Evolutionary conservation across 108 stramenopile genomes (phyloP), one percentile per base, ranked within the genome.

Genomic region (Skeletonema marinoi): DNA sequence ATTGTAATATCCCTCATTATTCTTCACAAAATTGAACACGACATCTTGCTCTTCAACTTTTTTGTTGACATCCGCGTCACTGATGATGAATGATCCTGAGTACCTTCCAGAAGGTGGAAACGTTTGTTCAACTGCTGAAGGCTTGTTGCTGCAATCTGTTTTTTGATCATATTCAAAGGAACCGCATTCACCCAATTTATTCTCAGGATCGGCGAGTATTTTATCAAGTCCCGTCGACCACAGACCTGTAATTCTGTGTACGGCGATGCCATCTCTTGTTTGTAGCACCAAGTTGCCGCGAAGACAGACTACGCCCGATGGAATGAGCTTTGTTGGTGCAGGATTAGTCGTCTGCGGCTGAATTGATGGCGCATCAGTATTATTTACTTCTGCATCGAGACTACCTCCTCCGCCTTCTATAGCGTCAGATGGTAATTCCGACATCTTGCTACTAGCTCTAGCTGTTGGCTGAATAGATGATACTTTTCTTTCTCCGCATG

Each of bases 191-290:
- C 88, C 91, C 10, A 59, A 46, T 17, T 29, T 69, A 63, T 91
- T 92, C 50, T 92, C 80, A n/a, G 92, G 92, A 56, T 93, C 91
- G 1, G 83, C 82, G 12, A 88, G 61, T 44, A 96, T 85, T 11
- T 81, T 41, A 66, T 91, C 82, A 10, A 96, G 71, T 41, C 92
- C 90, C 65, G 64, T 72, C 4, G 92, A 82, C 95, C 95, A 96
- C 67, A 91, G 81, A 11, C 95, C 95, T 60, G 92, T 88, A 35
- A 86, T 81, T 56, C 54, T 25, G 6, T 25, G 8, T 25, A 10
- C 10, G 4, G 10, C 90, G 3, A 88, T 56, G n/a, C 80, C 83
- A 6, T 81, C 74, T 25, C 85, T 84, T 19, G 85, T 76, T 21
- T 91, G 82, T 13, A 86, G 73, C 17, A 65, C 60, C 17, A 95